A percentile compares a stretch with the other conserved stretches of the same genome.
phyloP scores from a whole-genome alignment of 1,284 basidiomycete species.

The Microbotryum lychnidis-dioicae region DNA sequence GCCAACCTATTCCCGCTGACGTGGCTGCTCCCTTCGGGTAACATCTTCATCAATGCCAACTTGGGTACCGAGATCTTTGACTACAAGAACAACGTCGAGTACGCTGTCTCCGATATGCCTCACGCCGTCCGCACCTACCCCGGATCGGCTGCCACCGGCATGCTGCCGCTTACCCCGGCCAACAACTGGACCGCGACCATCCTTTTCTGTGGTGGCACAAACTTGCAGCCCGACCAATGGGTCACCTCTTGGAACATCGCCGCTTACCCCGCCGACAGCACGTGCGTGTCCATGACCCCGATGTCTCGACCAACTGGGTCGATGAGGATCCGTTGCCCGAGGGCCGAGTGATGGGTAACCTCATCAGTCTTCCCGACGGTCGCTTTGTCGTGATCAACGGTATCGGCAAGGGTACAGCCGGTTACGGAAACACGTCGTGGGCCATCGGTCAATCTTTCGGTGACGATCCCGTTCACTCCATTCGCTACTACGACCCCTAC shows the following conservation, averaged over 20 bases:
- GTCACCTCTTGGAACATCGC: constrained; percentile 36
- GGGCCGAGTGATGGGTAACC: constrained; percentile 78
- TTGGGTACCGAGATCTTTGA: constrained; percentile 51
- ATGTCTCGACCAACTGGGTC: constrained; percentile 58
- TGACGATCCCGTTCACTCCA: constrained; percentile 50
- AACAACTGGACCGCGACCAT: constrained; percentile 81
- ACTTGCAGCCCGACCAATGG: constrained; percentile 57
- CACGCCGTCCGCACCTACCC: constrained; percentile 78
- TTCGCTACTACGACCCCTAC: constrained; percentile 39
- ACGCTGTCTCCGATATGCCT: constrained; percentile 44
- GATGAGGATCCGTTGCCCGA: constrained; percentile 63
- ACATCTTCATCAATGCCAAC: constrained; percentile 70
- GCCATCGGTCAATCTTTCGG: constrained; percentile 48
- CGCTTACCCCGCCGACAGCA: constrained; percentile 36
- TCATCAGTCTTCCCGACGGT: constrained; percentile 64
- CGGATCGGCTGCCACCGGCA: constrained; percentile 77
- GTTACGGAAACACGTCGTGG: constrained; percentile 41
- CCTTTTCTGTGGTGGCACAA: constrained; percentile 78
- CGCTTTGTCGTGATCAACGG: constrained; percentile 66
- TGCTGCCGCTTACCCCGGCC: constrained; percentile 79
- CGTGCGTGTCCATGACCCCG: constrained; percentile 58
- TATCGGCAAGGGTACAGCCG: constrained; percentile 36
- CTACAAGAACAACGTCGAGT: constrained; percentile 57
- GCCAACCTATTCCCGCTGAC: constrained; percentile 83
- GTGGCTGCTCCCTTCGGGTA: constrained; percentile 66